Evolutionary conservation across 2,329 filamentous ascomycete genomes (phyloP), one percentile per base, ranked within the genome.

Genomic region (Coccinonectria pachysandricola): DNA sequence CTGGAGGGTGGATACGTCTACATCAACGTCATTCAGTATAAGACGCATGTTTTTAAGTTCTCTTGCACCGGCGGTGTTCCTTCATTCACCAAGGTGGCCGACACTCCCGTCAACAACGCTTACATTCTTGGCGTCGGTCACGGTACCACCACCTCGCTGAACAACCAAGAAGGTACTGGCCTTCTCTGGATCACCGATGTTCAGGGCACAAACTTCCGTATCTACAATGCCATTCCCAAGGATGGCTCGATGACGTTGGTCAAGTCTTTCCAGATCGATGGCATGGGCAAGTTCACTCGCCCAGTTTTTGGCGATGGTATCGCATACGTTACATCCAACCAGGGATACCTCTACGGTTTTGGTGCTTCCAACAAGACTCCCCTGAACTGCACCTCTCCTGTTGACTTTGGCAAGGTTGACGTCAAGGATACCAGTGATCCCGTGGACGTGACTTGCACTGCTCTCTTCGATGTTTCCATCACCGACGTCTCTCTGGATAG

Each of bases 21-120:
- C 42, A 60, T 64, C 40, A 62, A 61, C 8, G 49, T 71, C 5
- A 70, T 73, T 27, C 59, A 65, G 37, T 66, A 65, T 37, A 58
- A 62, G 9, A 67, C 67, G 0, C 59, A 67, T 25, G 65, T 71
- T 11, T 74, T 72, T 56, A 68, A 72, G 36, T 74, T 74, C 42
- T 60, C 62, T 3, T 72, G 66, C 42, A 52, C 57, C 33, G 49
- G 51, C 12, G 68, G 68, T 4, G 56, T 64, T 7, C 63, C 69
- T 1, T 57, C 59, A 3, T 73, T 75, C 26, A 61, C 65, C 12
- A 65, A 68, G 39, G 62, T 71, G 1, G 64, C 63, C 4, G 59
- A 65, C 28, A 65, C 58, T 3, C 56, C 60, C 0, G 57, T 62
- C 12, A 55, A 45, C 21, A 71, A 70, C 25, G 65, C 67, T 1